Evolutionary conservation across 192 early-diverging fungal genomes (phyloP).

Genomic region (Backusella psychrophila): DNA sequence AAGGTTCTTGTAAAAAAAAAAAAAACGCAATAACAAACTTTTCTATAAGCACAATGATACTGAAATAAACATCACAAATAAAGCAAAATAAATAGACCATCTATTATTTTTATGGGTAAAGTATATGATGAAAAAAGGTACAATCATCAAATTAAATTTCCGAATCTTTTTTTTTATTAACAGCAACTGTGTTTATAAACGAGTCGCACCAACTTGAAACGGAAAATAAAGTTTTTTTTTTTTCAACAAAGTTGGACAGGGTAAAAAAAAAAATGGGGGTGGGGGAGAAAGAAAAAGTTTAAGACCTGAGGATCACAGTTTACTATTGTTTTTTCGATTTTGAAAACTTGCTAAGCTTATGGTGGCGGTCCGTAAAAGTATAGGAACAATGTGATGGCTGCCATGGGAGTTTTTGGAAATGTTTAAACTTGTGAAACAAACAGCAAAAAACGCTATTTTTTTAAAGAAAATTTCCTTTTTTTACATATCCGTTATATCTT

Average conservation of each 20-base stretch:
- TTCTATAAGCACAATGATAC: background rate
- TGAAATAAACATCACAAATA: background rate
- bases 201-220: background rate
- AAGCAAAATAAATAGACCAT: background rate
- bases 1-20: background rate
- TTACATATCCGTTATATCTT: background rate
- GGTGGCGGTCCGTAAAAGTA: conserved; percentile 4
- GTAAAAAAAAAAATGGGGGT: background rate
- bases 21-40: background rate
- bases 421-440: background rate
- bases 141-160: background rate
- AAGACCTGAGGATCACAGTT: background rate
- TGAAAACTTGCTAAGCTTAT: background rate
- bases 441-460: background rate
- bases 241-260: background rate
- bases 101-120: background rate
- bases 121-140: background rate
- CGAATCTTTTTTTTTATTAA: background rate
- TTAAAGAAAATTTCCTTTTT: background rate
- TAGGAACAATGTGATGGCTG: conserved; percentile 3
- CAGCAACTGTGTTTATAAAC: background rate
- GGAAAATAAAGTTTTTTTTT: background rate
- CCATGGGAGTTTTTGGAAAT: conserved; percentile 7
- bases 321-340: background rate
- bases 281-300: background rate